A percentile compares a stretch with the other conserved stretches of the same genome.
Conservation (phyloP, 768 basidiomycete genomes). For the Naganishia friedmannii region DNA sequence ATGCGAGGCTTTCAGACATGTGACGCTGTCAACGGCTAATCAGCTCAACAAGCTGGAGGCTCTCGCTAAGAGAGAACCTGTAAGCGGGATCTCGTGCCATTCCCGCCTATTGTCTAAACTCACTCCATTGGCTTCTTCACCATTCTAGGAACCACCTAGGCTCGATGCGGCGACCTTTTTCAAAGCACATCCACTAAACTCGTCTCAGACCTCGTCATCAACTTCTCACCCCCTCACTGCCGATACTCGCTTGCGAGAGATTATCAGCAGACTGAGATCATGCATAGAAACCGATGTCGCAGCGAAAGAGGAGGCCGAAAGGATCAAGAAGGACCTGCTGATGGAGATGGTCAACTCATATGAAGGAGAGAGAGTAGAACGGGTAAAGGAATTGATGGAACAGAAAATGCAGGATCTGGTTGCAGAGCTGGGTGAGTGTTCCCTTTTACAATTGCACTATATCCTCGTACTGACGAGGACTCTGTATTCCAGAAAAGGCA, state of each 20-base stretch:
- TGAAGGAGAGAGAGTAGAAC: conserved; percentile 38
- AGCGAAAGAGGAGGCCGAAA: conserved; percentile 37
- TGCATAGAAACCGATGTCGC: conserved; percentile 34
- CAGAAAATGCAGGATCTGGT: conserved; percentile 47
- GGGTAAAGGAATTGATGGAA: conserved; percentile 38
- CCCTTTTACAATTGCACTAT: too few relatives aligned
- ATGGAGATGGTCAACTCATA: conserved; percentile 28
- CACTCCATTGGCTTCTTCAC: neutral
- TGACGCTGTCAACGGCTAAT: conserved; percentile 47
- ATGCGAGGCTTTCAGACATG: conserved; percentile 50
- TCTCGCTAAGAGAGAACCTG: conserved; percentile 37
- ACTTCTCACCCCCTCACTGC: conserved; percentile 47
- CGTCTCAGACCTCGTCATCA: conserved; percentile 39
- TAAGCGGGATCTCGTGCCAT: conserved; percentile 25
- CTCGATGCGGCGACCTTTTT: conserved; percentile 48
- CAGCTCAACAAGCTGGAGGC: conserved; percentile 41
- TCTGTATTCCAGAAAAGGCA: neutral
- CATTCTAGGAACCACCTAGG: conserved; percentile 38
- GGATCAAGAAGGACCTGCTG: conserved; percentile 19
- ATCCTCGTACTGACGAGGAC: neutral
- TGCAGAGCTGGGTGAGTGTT: conserved; percentile 36
- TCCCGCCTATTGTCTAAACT: neutral
- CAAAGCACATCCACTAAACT: conserved; percentile 25
- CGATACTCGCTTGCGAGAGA: conserved; percentile 38
- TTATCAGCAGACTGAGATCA: conserved; percentile 38